phyloP scores from a whole-genome alignment of 139 green algal species.

The Ettlia oleoabundans region DNA sequence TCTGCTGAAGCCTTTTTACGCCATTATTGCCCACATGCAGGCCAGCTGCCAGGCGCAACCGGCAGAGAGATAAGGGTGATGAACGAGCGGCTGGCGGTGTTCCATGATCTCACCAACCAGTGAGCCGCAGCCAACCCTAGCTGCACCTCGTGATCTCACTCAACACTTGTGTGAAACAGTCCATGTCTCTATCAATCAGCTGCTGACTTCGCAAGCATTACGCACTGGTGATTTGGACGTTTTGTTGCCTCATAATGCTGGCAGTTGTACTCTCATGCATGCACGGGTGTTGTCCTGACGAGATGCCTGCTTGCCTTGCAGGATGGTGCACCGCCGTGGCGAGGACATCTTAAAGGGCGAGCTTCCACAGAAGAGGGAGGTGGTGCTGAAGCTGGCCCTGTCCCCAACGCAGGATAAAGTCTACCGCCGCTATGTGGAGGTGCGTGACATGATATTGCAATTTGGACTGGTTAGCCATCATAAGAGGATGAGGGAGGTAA shows the following conservation, averaged over 20 bases:
- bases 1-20: neutral
- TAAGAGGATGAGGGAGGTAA: too few species aligned
- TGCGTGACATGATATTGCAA: too few species aligned
- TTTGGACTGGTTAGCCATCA: too few species aligned
- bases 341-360: slow-evolving; percentile 27
- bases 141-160: too few species aligned
- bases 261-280: too few species aligned
- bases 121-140: too few species aligned
- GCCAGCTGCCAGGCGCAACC: slow-evolving; percentile 41
- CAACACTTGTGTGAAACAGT: too few species aligned
- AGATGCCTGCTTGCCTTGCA: neutral
- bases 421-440: slow-evolving; percentile 44
- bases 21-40: neutral
- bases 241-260: too few species aligned
- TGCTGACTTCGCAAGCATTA: too few species aligned
- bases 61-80: neutral
- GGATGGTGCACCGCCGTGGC: slow-evolving; percentile 29
- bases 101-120: slow-evolving; percentile 48
- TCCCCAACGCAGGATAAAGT: slow-evolving; percentile 42
- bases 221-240: too few species aligned
- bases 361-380: slow-evolving; percentile 55
- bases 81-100: slow-evolving; percentile 42
- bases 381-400: slow-evolving; percentile 52
- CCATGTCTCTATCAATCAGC: neutral
- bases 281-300: too few species aligned